phyloP scores from a whole-genome alignment of 2,329 filamentous ascomycete genomes.

The Penicillium sp. region DNA sequence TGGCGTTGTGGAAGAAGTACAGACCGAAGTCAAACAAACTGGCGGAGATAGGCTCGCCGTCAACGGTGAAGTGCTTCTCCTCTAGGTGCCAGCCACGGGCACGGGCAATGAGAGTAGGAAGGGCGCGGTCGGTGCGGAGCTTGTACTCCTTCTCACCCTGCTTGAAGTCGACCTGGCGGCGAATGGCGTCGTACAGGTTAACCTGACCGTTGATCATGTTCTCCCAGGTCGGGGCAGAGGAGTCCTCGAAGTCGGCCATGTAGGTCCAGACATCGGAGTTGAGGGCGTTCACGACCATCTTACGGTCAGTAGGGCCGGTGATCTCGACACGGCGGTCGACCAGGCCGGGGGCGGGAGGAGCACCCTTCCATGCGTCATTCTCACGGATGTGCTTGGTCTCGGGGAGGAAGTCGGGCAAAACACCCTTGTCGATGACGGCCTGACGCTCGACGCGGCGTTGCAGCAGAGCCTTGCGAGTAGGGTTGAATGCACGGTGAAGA shows the following conservation, averaged over 20 bases:
- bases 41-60: constrained; percentile 90
- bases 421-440: constrained; percentile 84
- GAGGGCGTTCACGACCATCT: constrained; percentile 97
- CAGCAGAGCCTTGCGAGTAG: constrained; percentile 78
- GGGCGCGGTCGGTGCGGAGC: constrained; percentile 79
- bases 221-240: constrained; percentile 92
- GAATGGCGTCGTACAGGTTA: constrained; percentile 94
- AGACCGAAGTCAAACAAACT: constrained; percentile 94
- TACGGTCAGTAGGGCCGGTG: constrained; percentile 91
- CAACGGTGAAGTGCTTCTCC: constrained; percentile 95
- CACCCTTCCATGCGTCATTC: constrained; percentile 87
- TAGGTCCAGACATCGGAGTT: constrained; percentile 98
- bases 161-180: constrained; percentile 93
- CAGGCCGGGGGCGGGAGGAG: constrained; percentile 82
- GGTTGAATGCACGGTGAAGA: constrained; percentile 91
- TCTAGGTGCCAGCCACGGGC: constrained; percentile 97
- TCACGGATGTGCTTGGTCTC: constrained; percentile 95
- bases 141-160: constrained; percentile 95
- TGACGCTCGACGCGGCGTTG: constrained; percentile 82
- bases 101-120: constrained; percentile 88
- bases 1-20: constrained; percentile 98
- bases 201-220: constrained; percentile 99
- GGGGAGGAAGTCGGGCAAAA: constrained; percentile 86
- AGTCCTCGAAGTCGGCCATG: constrained; percentile 99
- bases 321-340: constrained; percentile 95